A percentile compares a stretch with the other conserved stretches of the same genome.
Conservation (phyloP, 176 grass and related monocot genomes). For the Pontederia paniculata region DNA sequence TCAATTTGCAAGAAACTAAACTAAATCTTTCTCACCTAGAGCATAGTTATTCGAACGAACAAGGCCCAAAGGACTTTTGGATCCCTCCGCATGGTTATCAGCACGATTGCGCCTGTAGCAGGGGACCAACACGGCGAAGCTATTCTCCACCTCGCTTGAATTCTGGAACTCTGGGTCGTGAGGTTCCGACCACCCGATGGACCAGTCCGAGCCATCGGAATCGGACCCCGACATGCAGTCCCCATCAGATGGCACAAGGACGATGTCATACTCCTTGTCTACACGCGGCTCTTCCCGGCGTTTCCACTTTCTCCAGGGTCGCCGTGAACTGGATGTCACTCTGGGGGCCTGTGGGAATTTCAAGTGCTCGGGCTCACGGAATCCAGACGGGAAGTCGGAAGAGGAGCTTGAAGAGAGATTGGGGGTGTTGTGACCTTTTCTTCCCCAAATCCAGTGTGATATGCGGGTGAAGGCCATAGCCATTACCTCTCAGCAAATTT, state of each 20-base stretch:
- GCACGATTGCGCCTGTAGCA: background rate
- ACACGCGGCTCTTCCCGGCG: background rate
- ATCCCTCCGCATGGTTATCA: background rate
- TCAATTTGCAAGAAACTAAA: too few relatives aligned
- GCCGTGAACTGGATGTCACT: background rate
- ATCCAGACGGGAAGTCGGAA: background rate
- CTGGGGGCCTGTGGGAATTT: background rate
- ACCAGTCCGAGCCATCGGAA: conserved; percentile 9
- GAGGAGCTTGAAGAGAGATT: background rate
- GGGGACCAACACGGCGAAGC: conserved; percentile 8
- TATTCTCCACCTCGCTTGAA: background rate
- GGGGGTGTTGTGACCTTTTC: conserved; percentile 2
- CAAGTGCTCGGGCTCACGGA: background rate
- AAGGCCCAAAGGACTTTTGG: background rate
- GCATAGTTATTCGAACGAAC: too few relatives aligned
- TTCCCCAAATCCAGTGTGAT: conserved; percentile 11
- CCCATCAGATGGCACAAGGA: conserved; percentile 3
- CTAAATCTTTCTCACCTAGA: too few relatives aligned
- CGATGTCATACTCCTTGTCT: conserved; percentile 9
- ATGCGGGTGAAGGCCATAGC: conserved; percentile 4
- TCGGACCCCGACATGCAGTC: conserved; percentile 7
- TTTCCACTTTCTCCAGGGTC: conserved; percentile 1
- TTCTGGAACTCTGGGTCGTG: background rate
- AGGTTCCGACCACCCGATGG: conserved; percentile 15
- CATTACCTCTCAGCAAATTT: background rate